phyloP scores from a whole-genome alignment of 2,329 filamentous ascomycete species.

The Diaporthe sp. region DNA sequence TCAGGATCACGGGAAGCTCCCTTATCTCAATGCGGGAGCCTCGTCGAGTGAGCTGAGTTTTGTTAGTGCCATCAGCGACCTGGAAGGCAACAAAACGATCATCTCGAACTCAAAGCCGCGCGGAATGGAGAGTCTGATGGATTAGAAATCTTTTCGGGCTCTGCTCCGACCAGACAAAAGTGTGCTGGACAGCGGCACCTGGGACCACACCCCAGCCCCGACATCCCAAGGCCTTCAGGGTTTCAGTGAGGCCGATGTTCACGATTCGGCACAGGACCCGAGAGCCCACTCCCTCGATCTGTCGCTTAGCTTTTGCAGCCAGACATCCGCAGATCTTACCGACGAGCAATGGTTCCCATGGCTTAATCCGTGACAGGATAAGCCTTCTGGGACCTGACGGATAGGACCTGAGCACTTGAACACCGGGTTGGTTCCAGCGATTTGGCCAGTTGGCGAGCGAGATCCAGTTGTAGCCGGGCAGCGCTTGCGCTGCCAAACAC shows the following conservation, averaged over 20 bases:
- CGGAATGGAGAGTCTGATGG: constrained; percentile 55
- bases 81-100: constrained; percentile 51
- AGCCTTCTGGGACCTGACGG: background rate
- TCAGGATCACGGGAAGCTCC: constrained; percentile 42
- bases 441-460: background rate
- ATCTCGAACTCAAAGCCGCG: constrained; percentile 58
- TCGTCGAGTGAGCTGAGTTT: constrained; percentile 35
- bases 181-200: background rate
- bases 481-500: background rate
- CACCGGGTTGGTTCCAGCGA: background rate
- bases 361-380: background rate
- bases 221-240: background rate
- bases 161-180: background rate
- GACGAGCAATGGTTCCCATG: constrained; percentile 16
- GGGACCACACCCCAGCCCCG: background rate
- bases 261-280: background rate
- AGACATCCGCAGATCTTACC: constrained; percentile 14
- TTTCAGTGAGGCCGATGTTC: background rate
- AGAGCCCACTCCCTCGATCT: background rate
- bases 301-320: constrained; percentile 4
- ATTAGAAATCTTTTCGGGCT: constrained; percentile 41
- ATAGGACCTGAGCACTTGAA: background rate
- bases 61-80: constrained; percentile 39
- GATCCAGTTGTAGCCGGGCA: constrained; percentile 17
- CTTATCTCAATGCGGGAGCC: constrained; percentile 31